These are phyloP conservation scores for Penicillium italicum DNA, from an alignment of 2,329 filamentous ascomycete genomes.

Conservation along the genomic window DNA sequence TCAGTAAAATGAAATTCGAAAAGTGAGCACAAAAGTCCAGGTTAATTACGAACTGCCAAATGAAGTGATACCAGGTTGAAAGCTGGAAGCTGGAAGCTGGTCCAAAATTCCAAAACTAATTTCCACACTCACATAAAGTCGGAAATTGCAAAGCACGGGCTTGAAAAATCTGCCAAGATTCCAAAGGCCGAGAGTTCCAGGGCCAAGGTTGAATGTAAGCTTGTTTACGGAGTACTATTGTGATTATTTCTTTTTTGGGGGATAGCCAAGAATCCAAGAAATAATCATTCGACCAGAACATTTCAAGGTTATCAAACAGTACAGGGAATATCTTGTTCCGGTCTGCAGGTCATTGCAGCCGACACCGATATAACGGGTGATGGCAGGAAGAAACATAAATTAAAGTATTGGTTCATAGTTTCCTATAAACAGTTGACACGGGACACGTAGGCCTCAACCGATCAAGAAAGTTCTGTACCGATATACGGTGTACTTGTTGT, in stretches of 20 bases:
- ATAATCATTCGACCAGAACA: background rate
- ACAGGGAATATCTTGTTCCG: slow-evolving; percentile 8
- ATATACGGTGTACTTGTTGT: too few relatives aligned
- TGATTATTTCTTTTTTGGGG: too few relatives aligned
- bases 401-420: background rate
- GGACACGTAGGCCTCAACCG: background rate
- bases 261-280: background rate
- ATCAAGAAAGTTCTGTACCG: background rate
- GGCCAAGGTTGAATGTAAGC: background rate
- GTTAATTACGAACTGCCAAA: background rate
- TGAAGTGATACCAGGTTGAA: background rate
- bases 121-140: background rate
- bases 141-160: slow-evolving; percentile 1
- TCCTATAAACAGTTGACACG: background rate
- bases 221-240: too few relatives aligned
- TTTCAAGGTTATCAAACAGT: slow-evolving; percentile 1
- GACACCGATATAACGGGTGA: slow-evolving; percentile 12
- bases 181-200: background rate
- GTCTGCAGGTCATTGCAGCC: slow-evolving; percentile 13
- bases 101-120: background rate
- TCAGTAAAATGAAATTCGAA: background rate
- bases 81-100: background rate
- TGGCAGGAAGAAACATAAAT: slow-evolving; percentile 5
- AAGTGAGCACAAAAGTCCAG: background rate
- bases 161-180: background rate